Base-by-base conservation (phyloP, 129 eudicot genomes). In the Flaveria brownii region DNA sequence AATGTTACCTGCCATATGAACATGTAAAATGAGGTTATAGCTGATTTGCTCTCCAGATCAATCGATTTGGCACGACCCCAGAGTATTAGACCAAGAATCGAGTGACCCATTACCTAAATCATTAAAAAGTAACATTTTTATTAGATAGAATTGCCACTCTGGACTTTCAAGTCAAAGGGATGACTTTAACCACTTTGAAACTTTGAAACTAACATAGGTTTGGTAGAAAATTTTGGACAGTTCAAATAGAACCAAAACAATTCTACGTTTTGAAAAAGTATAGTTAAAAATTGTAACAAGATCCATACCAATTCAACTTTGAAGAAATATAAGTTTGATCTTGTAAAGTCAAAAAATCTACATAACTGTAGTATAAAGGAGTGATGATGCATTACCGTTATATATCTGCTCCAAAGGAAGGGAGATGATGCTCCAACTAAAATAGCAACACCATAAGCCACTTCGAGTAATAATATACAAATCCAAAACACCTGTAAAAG, bases 11-110 rank as follows among this genome's bases (percentile, higher is more conserved):
- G 91, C 97, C 99, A 95, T 77, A 95, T 89, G 87, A 95, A 95
- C 99, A 95, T 91, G 86, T 91, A 95, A 81, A 91, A 95, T 26
- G 99, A 84, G 49, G 99, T 91, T 77, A 95, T 91, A 13, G 96
- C 86, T 26, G 88, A 64, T 86, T 95, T 95, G 89, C 88, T 91
- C 57, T 83, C 79, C 49, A 95, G 81, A 82, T 95, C 92, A 30
- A 81, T 80, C 18, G 97, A 91, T 76, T 87, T 91, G 76, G 99
- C 96, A 16, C 92, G 91, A 70, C 57, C 84, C 97, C 97, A 91
- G 13, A 95, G 95, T 64, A 95, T 23, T 13, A 69, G 73, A 73
- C 94, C 94, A 84, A 95, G 80, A 52, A 77, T 67, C 39, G 83
- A 69, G 76, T 95, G 99, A 28, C 97, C 96, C 73, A 82, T 69